Evolutionary conservation across 2,329 filamentous ascomycete species (phyloP).

Genomic region (Penicillium griseofulvum): DNA sequence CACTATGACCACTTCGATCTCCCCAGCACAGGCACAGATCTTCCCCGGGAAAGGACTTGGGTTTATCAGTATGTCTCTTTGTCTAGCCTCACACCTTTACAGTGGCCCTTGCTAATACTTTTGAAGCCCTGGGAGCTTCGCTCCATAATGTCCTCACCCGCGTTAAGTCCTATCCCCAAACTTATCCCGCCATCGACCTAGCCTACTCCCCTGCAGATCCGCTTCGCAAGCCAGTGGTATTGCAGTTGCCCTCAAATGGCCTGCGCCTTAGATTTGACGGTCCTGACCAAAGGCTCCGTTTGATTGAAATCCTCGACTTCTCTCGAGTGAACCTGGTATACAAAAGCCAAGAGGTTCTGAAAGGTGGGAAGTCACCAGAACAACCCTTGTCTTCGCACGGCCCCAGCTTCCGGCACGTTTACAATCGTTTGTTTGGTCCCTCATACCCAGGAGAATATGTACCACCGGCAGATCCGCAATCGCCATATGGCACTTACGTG

Average conservation of each 20-base stretch:
- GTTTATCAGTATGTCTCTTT: conserved; percentile 51
- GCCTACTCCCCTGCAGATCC: conserved; percentile 75
- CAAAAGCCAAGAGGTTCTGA: conserved; percentile 75
- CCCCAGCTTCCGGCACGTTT: conserved; percentile 83
- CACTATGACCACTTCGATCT: conserved; percentile 38
- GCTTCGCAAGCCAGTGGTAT: conserved; percentile 68
- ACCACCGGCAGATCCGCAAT: conserved; percentile 53
- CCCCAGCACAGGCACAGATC: conserved; percentile 54
- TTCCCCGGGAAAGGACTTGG: conserved; percentile 65
- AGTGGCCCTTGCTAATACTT: conserved; percentile 23
- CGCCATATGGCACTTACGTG: conserved; percentile 71
- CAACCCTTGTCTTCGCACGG: conserved; percentile 48
- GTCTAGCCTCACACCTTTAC: conserved; percentile 9
- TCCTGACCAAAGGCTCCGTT: conserved; percentile 80
- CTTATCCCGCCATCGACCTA: conserved; percentile 79
- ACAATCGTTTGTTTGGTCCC: conserved; percentile 87
- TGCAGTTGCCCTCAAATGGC: conserved; percentile 80
- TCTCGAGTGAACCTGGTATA: conserved; percentile 79
- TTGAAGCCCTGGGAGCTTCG: conserved; percentile 77
- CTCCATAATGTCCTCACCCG: conserved; percentile 85
- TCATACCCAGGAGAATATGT: conserved; percentile 94
- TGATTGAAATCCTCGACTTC: conserved; percentile 91
- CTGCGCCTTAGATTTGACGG: conserved; percentile 90
- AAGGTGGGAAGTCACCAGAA: conserved; percentile 43
- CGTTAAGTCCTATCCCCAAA: conserved; percentile 80